phyloP scores from a whole-genome alignment of 2,329 filamentous ascomycete species.

The Pleomassaria siparia region DNA sequence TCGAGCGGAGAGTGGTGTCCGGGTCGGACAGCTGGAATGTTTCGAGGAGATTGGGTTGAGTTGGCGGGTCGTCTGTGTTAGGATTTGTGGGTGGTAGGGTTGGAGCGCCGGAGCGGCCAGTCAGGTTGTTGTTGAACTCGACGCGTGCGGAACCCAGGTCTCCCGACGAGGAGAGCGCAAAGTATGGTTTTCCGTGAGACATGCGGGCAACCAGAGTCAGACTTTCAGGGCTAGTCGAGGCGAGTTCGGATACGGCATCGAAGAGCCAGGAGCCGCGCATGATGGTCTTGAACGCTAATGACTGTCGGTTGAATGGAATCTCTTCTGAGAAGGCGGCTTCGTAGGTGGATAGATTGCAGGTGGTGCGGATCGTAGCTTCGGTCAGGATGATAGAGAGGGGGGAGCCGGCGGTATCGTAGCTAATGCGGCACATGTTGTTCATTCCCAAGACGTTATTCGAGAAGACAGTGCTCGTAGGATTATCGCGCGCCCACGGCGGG shows the following conservation, averaged over 20 bases:
- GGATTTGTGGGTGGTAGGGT: constrained; percentile 18
- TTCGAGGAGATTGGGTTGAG: constrained; percentile 60
- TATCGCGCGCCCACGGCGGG: constrained; percentile 44
- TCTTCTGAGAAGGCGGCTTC: constrained; percentile 66
- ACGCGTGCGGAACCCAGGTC: constrained; percentile 62
- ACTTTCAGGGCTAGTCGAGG: constrained; percentile 68
- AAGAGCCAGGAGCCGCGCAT: constrained; percentile 77
- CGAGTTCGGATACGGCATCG: constrained; percentile 70
- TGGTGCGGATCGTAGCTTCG: constrained; percentile 71
- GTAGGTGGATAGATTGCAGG: constrained; percentile 88
- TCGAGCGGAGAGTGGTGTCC: constrained; percentile 48
- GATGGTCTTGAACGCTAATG: constrained; percentile 87
- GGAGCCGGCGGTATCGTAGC: constrained; percentile 73
- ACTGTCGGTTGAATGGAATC: constrained; percentile 83
- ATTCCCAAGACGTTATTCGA: constrained; percentile 80
- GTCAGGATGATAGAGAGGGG: constrained; percentile 84
- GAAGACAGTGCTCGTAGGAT: constrained; percentile 71
- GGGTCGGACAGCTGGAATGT: constrained; percentile 63
- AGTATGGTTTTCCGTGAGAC: constrained; percentile 56
- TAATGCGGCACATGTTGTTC: constrained; percentile 80
- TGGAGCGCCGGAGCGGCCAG: constrained; percentile 12
- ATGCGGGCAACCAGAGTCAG: constrained; percentile 60
- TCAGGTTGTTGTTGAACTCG: constrained; percentile 55
- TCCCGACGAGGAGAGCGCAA: constrained; percentile 70
- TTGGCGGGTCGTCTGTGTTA: constrained; percentile 6